These are phyloP conservation scores for Leptoxyphium fumago DNA, from an alignment of 2,329 filamentous ascomycete genomes.

Conservation along the genomic window DNA sequence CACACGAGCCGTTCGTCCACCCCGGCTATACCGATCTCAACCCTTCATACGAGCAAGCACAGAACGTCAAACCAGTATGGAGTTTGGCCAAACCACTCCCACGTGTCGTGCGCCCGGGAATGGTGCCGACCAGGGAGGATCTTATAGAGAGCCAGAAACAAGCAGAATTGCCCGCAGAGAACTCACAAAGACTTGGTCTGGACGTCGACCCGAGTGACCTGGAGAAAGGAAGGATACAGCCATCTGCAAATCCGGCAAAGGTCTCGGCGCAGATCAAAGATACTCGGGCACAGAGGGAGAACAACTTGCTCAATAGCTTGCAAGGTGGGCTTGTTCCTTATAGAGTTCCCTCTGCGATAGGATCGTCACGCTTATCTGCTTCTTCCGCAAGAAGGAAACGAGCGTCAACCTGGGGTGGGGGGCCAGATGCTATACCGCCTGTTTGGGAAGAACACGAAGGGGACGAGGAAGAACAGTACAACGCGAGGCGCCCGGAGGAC, in stretches of 20 bases:
- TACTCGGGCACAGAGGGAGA: slow-evolving; percentile 25
- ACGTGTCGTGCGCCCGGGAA: slow-evolving; percentile 38
- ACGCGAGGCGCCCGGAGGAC: background rate
- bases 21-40: slow-evolving; percentile 40
- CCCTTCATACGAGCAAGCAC: slow-evolving; percentile 38
- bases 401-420: background rate
- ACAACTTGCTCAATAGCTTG: slow-evolving; percentile 12
- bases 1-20: slow-evolving; percentile 25
- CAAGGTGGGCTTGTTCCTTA: slow-evolving; percentile 5
- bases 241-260: slow-evolving; percentile 23
- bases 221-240: slow-evolving; percentile 28
- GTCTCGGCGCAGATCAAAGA: slow-evolving; percentile 32
- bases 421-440: slow-evolving; percentile 2
- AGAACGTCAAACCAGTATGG: slow-evolving; percentile 36
- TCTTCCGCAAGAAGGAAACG: background rate
- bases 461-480: slow-evolving; percentile 3
- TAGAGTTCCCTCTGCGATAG: background rate
- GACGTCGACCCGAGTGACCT: slow-evolving; percentile 29
- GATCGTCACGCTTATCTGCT: background rate
- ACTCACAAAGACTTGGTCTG: slow-evolving; percentile 16
- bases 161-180: slow-evolving; percentile 10
- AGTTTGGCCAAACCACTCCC: slow-evolving; percentile 39
- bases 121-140: slow-evolving; percentile 29
- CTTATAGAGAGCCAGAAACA: slow-evolving; percentile 19
- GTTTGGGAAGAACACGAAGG: slow-evolving; percentile 18